Evolutionary conservation across 192 early-diverging fungal species (phyloP), one percentile per base, ranked within the genome.

Genomic region (Entomortierella parvispora): DNA sequence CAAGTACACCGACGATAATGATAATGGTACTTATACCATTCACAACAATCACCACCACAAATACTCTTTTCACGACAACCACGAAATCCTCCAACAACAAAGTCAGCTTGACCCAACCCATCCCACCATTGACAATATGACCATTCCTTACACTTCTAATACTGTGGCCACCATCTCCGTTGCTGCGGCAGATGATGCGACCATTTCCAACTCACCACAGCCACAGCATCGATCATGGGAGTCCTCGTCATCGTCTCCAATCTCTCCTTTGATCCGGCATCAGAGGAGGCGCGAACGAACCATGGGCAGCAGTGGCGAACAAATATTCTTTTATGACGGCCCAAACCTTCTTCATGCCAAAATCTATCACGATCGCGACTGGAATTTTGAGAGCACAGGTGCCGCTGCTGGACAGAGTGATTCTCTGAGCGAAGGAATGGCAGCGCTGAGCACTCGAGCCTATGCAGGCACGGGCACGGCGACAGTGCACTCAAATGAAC

Each of bases 251-350:
- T 40, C 12, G 37, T 40, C 37, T 12, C 12, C 37, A 40, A 5
- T 9, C 37, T 18, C 58, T 23, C 0, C 56, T 22, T 18, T 52
- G 42, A 20, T 17, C 20, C 52, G 58, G 12, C 62, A 66, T 5
- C 54, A 44, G 22, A 37, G 71, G 14, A 49, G 56, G 14, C 62
- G 56, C 18, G 62, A 72, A 31, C 42, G 60, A 17, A 74, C 62
- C 0, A 20, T 33, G 11, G 58, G 49, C 34, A 62, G 63, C 18
- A 66, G 65, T 62, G 65, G 71, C 14, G 71, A 76, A 23, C 71
- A 76, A 33, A 57, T 76, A 17, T 76, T 76, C 20, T 76, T 67
- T 43, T 76, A 67, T 26, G 71, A 76, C 32, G 71, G 71, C 22
- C 32, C 52, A 33, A 62, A 76, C 14, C 65, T 76, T 6, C 23